Base-by-base conservation (phyloP, 768 basidiomycete species). In the Gloeopeniophorella convolvens region DNA sequence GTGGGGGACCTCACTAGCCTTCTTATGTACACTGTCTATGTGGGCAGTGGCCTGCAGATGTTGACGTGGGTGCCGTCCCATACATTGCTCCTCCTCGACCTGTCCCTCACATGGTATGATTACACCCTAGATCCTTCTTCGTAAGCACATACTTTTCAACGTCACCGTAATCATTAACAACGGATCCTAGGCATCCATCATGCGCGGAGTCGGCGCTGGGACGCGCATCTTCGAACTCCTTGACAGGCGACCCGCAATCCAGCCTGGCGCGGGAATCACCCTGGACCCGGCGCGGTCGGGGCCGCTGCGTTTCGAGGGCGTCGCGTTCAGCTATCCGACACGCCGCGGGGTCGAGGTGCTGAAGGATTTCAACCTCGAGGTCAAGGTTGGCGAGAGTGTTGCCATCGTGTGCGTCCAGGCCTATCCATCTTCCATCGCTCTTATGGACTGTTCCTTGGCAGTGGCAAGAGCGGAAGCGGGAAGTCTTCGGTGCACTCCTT, bases 161-260 rank as follows among this genome's bases (percentile, higher is more conserved):
- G 68, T 70, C 63, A 48, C 21, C 8, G 20, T 28, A 18, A 67
- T 65, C 30, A 46, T 59, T 55, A 47, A 54, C 21, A 10, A 43
- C 16, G 30, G 21, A 27, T 36, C 21, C 9, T 55, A 90, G 88
- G 79, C 89, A 9, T 93, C 91, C 33, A 83, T 98, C 48, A 98
- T 98, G 95, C 90, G 91, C 45, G 95, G 90, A 46, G 82, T 97
- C 43, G 95, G 95, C 49, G 94, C 95, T 1, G 90, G 91, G 15
- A 78, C 80, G 0, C 85, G 95, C 18, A 85, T 97, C n/a, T 98
- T 98, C 65, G 91, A 94, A 56, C 79, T 98, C 13, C 72, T 97
- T 9, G 91, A 91, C 60, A 80, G 91, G 37, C 67, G 71, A 26
- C 88, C 93, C 13, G 77, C 76, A 27, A 88, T 96, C 57, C 77